These are phyloP conservation scores for Aspergillus arachidicola DNA, from an alignment of 2,329 filamentous ascomycete species.

Conservation along the genomic window DNA sequence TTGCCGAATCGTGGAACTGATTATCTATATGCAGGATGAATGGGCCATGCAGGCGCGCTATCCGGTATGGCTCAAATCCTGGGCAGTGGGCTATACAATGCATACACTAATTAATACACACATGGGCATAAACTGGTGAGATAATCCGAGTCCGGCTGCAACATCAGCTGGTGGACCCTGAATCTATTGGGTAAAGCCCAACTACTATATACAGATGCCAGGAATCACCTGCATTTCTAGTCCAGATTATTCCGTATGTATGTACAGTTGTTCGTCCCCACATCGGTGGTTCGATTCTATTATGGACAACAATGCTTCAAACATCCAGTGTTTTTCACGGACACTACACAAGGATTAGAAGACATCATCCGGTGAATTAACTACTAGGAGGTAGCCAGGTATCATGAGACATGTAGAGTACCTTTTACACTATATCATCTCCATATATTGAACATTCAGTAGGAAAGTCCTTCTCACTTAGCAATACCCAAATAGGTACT, in stretches of 20 bases:
- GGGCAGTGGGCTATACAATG: background rate
- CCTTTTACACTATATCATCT: background rate
- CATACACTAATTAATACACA: background rate
- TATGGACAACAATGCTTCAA: background rate
- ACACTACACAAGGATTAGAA: background rate
- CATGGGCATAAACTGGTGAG: background rate
- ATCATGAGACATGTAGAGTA: background rate
- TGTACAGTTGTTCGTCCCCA: constrained; percentile 3
- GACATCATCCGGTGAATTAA: background rate
- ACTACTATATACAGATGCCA: background rate
- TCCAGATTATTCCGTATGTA: background rate
- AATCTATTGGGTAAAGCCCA: background rate
- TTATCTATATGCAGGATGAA: constrained; percentile 4
- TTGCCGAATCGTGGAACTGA: background rate
- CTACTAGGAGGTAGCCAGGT: background rate
- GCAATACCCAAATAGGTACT: background rate
- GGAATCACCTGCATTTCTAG: constrained; percentile 1
- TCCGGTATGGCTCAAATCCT: background rate
- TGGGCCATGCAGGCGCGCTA: constrained; percentile 1
- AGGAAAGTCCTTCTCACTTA: background rate
- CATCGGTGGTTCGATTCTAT: background rate
- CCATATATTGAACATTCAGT: background rate
- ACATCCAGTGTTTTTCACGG: background rate
- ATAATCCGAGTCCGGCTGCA: background rate
- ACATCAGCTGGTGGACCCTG: background rate